phyloP scores from a whole-genome alignment of 2,329 filamentous ascomycete genomes.

The Furcasterigmium sp. region DNA sequence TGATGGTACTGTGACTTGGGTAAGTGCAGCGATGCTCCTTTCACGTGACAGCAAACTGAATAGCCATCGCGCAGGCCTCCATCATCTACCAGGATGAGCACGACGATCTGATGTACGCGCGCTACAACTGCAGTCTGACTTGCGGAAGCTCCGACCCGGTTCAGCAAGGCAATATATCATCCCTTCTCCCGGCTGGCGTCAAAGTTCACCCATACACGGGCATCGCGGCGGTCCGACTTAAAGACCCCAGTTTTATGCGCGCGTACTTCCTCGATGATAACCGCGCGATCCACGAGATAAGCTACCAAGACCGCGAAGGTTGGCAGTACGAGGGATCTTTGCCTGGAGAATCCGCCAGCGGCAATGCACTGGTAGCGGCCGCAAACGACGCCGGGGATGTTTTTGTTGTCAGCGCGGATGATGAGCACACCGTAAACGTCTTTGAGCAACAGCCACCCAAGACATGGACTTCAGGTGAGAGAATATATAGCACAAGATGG shows the following conservation, averaged over 20 bases:
- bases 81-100: slow-evolving; percentile 8
- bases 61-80: slow-evolving; percentile 4
- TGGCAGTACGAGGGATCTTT: slow-evolving; percentile 26
- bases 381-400: slow-evolving; percentile 24
- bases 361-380: slow-evolving; percentile 21
- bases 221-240: slow-evolving; percentile 24
- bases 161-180: slow-evolving; percentile 24
- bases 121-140: slow-evolving; percentile 25
- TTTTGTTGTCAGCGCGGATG: slow-evolving; percentile 24
- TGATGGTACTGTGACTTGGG: not conserved
- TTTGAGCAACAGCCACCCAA: slow-evolving; percentile 20
- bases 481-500: too few relatives aligned
- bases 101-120: slow-evolving; percentile 7
- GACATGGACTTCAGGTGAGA: slow-evolving; percentile 25
- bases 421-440: slow-evolving; percentile 24
- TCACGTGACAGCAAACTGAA: not conserved
- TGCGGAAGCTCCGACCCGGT: slow-evolving; percentile 24
- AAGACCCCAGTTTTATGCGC: slow-evolving; percentile 25
- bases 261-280: slow-evolving; percentile 30
- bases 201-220: slow-evolving; percentile 21
- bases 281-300: slow-evolving; percentile 22
- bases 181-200: slow-evolving; percentile 8
- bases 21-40: not conserved
- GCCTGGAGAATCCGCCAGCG: slow-evolving; percentile 19
- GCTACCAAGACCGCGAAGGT: slow-evolving; percentile 18